Evolutionary conservation across 2,329 filamentous ascomycete genomes (phyloP).

Genomic region (Apiospora aurea): DNA sequence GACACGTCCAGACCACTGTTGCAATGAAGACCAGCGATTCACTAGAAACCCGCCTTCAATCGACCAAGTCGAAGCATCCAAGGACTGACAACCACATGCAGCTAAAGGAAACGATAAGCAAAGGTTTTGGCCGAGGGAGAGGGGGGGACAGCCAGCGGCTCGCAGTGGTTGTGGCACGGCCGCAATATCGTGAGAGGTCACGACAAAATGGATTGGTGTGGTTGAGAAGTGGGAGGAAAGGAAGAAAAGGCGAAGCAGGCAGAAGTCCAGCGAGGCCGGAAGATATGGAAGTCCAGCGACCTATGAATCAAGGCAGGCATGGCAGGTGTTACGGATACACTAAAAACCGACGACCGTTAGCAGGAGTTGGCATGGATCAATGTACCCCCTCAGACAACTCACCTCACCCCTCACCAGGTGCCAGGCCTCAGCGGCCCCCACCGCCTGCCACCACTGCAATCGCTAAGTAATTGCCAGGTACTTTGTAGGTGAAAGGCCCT

Average conservation of each 20-base stretch:
- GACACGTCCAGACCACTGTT: background rate
- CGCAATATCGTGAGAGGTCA: conserved; percentile 4
- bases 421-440: background rate
- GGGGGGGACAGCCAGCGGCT: background rate
- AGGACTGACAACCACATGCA: background rate
- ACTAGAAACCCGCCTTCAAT: conserved; percentile 22
- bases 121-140: background rate
- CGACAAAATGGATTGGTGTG: background rate
- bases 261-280: background rate
- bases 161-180: background rate
- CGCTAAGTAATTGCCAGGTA: background rate
- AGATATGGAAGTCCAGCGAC: conserved; percentile 14
- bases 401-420: background rate
- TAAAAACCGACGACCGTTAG: conserved; percentile 21
- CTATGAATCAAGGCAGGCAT: conserved; percentile 19
- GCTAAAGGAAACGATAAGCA: conserved; percentile 16
- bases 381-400: background rate
- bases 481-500: background rate
- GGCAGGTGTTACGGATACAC: conserved; percentile 21
- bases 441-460: background rate
- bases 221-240: conserved; percentile 1
- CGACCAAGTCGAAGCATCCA: conserved; percentile 19
- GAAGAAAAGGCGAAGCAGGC: conserved; percentile 8
- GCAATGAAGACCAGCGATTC: conserved; percentile 18
- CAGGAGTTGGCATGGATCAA: conserved; percentile 7